Base-by-base conservation (phyloP, 345 rosid genomes). In the Lepidium sativum region DNA sequence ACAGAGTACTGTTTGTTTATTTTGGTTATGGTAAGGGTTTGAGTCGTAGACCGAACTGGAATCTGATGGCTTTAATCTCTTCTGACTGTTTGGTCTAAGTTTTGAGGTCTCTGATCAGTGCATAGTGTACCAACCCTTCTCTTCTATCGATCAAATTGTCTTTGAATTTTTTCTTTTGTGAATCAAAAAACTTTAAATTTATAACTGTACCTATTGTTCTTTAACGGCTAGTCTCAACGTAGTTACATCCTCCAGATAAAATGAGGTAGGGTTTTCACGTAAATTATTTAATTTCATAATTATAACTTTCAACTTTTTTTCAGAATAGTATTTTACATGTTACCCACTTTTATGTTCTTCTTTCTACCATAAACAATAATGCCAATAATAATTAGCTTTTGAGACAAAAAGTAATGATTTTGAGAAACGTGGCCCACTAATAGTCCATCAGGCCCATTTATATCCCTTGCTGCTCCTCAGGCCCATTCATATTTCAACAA, bases 41-140 rank as follows among this genome's bases (percentile, higher is more conserved):
- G 37, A 52, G 66, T 44, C 49, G 43, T 66, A 60, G 77, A 42
- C 50, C 13, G 14, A 65, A 40, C 7, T 16, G 31, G 42, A 62
- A 44, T 38, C n/a, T n/a, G n/a, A n/a, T n/a, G n/a, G n/a, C n/a
- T n/a, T n/a, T n/a, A n/a, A n/a, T n/a, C n/a, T n/a, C n/a, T n/a
- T n/a, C 4, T 51, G 71, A 73, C 72, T 44, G 57, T 52, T 66
- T 5, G 68, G 68, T 73, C 53, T 42, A 18, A 25, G 33, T 54
- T 17, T 42, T 18, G 59, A 54, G 34, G 6, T 1, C 17, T 8
- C 3, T 54, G 15, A n/a, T n/a, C n/a, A 59, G 65, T 41, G 60
- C 61, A 29, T 53, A 52, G 52, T 47, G 63, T 39, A 70, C 63
- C 75, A 44, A 70, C 75, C 68, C 34, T 56, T 67, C 71, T 67